Percentiles rank a stretch among this genome's conserved stretches.
phyloP scores from a whole-genome alignment of 352 stramenopile species.

The Phytophthora podocarpi region DNA sequence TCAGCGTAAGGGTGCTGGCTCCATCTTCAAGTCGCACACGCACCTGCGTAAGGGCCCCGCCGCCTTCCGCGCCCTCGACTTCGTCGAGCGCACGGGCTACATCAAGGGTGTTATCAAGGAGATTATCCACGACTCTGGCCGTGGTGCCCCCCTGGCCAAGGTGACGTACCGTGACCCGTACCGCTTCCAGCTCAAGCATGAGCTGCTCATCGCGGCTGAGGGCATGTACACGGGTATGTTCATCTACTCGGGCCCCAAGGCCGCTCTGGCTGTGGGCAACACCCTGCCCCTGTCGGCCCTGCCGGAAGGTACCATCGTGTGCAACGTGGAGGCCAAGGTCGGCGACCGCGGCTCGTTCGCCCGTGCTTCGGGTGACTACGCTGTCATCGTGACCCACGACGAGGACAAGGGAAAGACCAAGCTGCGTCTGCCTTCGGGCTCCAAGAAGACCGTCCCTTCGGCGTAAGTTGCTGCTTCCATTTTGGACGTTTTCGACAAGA shows the following conservation, averaged over 20 bases:
- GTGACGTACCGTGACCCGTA: constrained; percentile 95
- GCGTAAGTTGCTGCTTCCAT: constrained; percentile 77
- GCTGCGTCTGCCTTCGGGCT: constrained; percentile 95
- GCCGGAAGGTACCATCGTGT: constrained; percentile 99
- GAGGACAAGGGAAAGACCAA: constrained; percentile 98
- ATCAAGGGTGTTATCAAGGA: constrained; percentile 99
- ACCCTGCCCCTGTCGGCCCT: constrained; percentile 95
- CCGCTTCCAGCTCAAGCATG: constrained; percentile 90
- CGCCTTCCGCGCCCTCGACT: constrained; percentile 86
- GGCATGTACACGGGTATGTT: constrained; percentile 99
- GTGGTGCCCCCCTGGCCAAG: constrained; percentile 95
- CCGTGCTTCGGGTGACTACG: constrained; percentile 97
- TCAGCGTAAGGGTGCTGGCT: constrained; percentile 88
- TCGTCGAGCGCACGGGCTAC: constrained; percentile 96
- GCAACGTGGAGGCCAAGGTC: constrained; percentile 96
- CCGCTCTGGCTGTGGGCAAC: constrained; percentile 95
- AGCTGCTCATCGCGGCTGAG: constrained; percentile 98
- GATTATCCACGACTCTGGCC: constrained; percentile 98
- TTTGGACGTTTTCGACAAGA: constrained; percentile 10
- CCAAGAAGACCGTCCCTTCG: constrained; percentile 96
- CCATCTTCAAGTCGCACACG: constrained; percentile 87
- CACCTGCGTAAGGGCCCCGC: constrained; percentile 78
- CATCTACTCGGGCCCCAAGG: constrained; percentile 99
- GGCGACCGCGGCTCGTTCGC: constrained; percentile 97
- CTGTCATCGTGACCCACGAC: constrained; percentile 98